Base-by-base conservation (phyloP, 2,329 filamentous ascomycete genomes). In the Neopestalotiopsis rosae region DNA sequence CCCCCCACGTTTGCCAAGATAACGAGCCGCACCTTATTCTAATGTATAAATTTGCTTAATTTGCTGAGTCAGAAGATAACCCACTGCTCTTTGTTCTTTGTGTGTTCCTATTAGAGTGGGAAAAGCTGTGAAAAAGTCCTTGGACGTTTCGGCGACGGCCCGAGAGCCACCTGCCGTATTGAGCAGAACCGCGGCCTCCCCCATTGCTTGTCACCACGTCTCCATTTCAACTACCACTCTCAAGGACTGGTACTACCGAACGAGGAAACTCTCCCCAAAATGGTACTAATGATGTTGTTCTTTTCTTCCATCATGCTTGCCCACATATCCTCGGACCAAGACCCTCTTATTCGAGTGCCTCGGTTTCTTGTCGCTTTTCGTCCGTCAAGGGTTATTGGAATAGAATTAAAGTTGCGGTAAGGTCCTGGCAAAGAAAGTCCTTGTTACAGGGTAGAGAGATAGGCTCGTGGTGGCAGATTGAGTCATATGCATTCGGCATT, bases 1-100 rank as follows among this genome's bases (percentile, higher is more conserved):
- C 45, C 45, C 45, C 45, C 45, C 45, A 52, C 45, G 45, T 20
- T n/a, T 52, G 45, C 45, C 45, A 52, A 52, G 45, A 52, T 52
- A 52, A 52, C 45, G 45, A 52, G 45, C 45, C 45, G 45, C 45
- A 52, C 45, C 45, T 52, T 52, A 52, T 52, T 52, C 20, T n/a
- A 20, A 52, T 20, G 20, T 52, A 52, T n/a, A 4, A 14, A 24
- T 20, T 52, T 24, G 45, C 45, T n/a, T 6, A 14, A 24, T 20
- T 52, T 24, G 45, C 45, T 52, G 45, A 52, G 6, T 52, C 45
- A 52, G 45, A n/a, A 52, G 45, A 52, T 52, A n/a, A 38, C 10
- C 17, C 4, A n/a, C 14, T n/a, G 45, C 7, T 6, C 20, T 17
- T 52, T 52, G 6, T 9, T 10, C 0, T 4, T 20, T 7, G 17